Evolutionary conservation across 106 monocot genomes (phyloP).

Genomic region (Acorus gramineus): DNA sequence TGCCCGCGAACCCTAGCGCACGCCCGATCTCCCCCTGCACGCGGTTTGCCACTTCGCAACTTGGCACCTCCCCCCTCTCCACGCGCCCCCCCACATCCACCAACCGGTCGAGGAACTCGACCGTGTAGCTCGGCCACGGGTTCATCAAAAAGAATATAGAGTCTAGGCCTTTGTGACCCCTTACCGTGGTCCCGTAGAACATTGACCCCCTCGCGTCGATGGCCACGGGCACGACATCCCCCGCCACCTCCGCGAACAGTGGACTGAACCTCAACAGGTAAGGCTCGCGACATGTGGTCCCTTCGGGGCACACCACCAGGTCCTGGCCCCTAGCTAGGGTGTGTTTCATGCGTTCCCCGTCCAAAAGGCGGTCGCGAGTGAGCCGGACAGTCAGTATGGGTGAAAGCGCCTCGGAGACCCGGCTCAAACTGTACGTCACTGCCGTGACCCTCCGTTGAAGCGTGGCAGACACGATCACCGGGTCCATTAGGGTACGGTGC

Average conservation of each 20-base stretch:
- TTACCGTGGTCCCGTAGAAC: slow-evolving; percentile 8
- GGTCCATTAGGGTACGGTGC: slow-evolving; percentile 48
- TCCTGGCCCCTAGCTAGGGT: slow-evolving; percentile 7
- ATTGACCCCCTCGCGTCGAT: slow-evolving; percentile 10
- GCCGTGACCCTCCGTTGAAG: slow-evolving; percentile 15
- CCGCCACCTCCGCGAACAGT: slow-evolving; percentile 13
- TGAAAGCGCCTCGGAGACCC: slow-evolving; percentile 14
- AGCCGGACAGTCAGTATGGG: neutral
- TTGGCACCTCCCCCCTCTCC: neutral
- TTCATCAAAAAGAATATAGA: slow-evolving; percentile 24
- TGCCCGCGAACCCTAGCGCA: slow-evolving; percentile 17
- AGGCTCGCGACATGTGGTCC: slow-evolving; percentile 15
- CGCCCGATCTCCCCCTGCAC: slow-evolving; percentile 11
- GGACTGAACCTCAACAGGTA: slow-evolving; percentile 14
- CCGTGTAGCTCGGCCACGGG: slow-evolving; percentile 13
- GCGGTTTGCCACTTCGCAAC: slow-evolving; percentile 13
- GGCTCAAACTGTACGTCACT: slow-evolving; percentile 42
- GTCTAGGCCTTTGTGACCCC: slow-evolving; percentile 13
- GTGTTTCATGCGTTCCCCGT: slow-evolving; percentile 6
- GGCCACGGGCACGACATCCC: slow-evolving; percentile 8
- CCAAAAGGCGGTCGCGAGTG: neutral
- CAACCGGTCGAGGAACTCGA: slow-evolving; percentile 14
- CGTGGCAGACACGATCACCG: slow-evolving; percentile 18
- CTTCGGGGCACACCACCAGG: slow-evolving; percentile 17
- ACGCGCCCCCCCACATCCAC: neutral